phyloP scores from a whole-genome alignment of 345 rosid genomes.

The Ceriops tagal region DNA sequence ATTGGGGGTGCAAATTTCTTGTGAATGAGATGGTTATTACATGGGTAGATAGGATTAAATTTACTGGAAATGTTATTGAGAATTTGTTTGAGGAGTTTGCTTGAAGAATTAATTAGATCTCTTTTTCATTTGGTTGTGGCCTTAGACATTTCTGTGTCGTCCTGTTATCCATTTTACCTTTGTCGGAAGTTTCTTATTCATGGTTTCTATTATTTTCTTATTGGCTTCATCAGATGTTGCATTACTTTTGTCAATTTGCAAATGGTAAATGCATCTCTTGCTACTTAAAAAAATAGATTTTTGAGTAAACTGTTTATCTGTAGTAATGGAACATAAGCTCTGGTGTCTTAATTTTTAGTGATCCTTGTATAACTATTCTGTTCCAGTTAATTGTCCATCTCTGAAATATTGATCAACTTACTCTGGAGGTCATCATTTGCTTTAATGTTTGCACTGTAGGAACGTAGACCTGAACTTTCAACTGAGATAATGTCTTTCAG shows the following conservation, averaged over 20 bases:
- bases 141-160: not conserved
- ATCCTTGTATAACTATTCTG: not conserved
- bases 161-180: not conserved
- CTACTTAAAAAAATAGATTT: too few relatives aligned
- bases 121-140: not conserved
- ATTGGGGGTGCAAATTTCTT: too few relatives aligned
- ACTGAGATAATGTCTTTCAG: constrained; percentile 91
- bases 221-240: too few relatives aligned
- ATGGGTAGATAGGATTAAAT: too few relatives aligned
- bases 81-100: not conserved
- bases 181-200: too few relatives aligned
- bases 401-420: not conserved
- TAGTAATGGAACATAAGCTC: too few relatives aligned
- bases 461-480: constrained; percentile 81
- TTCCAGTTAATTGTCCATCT: constrained; percentile 13
- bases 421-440: constrained; percentile 2
- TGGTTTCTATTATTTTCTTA: too few relatives aligned
- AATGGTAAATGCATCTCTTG: too few relatives aligned
- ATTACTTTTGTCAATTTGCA: too few relatives aligned
- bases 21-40: too few relatives aligned
- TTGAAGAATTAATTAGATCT: not conserved
- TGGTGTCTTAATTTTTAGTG: not conserved
- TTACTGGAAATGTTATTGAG: not conserved
- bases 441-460: constrained; percentile 43
- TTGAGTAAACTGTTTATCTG: too few relatives aligned